phyloP scores from a whole-genome alignment of 257 asterid genomes.

The Sherardia arvensis region DNA sequence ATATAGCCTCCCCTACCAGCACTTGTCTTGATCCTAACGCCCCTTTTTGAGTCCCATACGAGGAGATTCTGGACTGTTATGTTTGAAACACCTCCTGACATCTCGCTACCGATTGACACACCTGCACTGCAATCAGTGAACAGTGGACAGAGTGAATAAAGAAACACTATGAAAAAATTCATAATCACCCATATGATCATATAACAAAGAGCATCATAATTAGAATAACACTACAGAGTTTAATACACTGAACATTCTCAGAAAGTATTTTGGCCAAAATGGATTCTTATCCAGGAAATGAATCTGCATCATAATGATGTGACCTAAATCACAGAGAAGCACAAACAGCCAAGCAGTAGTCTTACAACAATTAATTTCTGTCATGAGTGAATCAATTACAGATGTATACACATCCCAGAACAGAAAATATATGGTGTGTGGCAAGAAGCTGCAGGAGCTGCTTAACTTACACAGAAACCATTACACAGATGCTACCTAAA shows the following conservation, averaged over 20 bases:
- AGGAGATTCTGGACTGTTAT: slow-evolving; percentile 61
- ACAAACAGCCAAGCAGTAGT: not conserved
- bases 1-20: slow-evolving; percentile 84
- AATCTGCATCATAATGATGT: not conserved
- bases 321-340: not conserved
- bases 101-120: slow-evolving; percentile 88
- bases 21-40: slow-evolving; percentile 77
- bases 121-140: slow-evolving; percentile 62
- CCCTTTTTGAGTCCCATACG: slow-evolving; percentile 86
- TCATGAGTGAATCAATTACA: not conserved
- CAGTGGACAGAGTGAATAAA: slow-evolving; percentile 15
- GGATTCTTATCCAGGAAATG: not conserved
- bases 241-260: not conserved
- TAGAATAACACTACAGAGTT: not conserved
- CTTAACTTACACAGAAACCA: not conserved
- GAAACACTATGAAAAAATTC: not conserved
- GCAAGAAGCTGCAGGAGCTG: not conserved
- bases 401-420: not conserved
- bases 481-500: not conserved
- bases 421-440: no score
- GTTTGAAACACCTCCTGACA: slow-evolving; percentile 90
- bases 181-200: not conserved
- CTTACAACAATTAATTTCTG: not conserved
- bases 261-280: not conserved
- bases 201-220: not conserved